Evolutionary conservation across 768 basidiomycete species (phyloP).

Genomic region (Mycena belliarum): DNA sequence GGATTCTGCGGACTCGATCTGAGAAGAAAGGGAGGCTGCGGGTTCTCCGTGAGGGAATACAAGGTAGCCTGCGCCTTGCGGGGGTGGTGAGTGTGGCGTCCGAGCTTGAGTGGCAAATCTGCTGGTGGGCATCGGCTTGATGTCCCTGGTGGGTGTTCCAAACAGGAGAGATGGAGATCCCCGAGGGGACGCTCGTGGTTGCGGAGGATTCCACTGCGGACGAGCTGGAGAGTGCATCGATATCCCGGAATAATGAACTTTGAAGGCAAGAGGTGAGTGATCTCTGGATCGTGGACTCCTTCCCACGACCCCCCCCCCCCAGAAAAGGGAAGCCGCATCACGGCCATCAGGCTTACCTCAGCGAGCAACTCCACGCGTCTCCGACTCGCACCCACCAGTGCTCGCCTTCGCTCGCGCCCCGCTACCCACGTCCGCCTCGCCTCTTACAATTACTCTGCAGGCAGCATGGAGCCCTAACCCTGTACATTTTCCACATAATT

Average conservation of each 20-base stretch:
- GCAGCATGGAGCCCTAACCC: no score
- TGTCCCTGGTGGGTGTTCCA: not conserved
- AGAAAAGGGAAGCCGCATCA: no score
- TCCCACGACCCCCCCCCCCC: no score
- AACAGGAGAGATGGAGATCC: constrained; percentile 2
- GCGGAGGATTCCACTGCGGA: not conserved
- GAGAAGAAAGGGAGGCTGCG: not conserved
- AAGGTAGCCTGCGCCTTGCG: constrained; percentile 16
- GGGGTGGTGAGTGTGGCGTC: not conserved
- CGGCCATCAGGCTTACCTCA: no score
- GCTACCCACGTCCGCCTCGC: no score
- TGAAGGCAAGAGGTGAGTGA: no score
- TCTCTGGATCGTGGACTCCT: no score
- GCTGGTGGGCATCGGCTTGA: constrained; percentile 13
- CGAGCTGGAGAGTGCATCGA: not conserved
- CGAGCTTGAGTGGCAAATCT: constrained; percentile 5
- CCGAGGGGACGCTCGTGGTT: not conserved
- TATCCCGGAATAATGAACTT: not conserved
- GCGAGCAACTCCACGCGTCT: no score
- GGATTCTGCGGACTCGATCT: not conserved
- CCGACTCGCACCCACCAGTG: no score
- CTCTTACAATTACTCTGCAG: no score
- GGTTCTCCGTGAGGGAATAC: constrained; percentile 11
- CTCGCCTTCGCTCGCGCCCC: no score
- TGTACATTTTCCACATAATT: no score